Conservation (phyloP, 352 stramenopile species). For the Aphanomyces invadans region DNA sequence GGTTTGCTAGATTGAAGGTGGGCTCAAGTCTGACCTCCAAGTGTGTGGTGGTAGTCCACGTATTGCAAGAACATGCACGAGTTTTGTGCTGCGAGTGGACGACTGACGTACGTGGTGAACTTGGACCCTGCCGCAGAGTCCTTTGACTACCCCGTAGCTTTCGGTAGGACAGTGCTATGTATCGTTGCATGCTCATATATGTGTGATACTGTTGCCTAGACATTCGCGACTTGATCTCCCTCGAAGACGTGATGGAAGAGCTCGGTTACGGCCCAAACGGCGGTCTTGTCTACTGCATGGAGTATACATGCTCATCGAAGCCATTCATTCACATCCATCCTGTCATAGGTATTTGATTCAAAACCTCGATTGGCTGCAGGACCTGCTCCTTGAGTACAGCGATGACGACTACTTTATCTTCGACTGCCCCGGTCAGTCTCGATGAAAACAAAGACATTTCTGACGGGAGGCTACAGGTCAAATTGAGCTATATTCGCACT, state of each 20-base stretch:
- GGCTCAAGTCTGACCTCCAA: background rate
- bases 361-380: constrained; percentile 94
- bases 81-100: constrained; percentile 74
- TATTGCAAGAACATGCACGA: constrained; percentile 93
- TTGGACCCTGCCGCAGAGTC: constrained; percentile 92
- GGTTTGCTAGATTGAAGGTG: constrained; percentile 29
- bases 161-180: constrained; percentile 52
- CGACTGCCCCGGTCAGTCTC: constrained; percentile 91
- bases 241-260: constrained; percentile 97
- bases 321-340: no score
- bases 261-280: constrained; percentile 97
- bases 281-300: constrained; percentile 98
- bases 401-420: constrained; percentile 98
- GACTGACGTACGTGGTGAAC: constrained; percentile 94
- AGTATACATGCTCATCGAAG: no score
- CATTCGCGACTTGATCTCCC: constrained; percentile 92
- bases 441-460: no score
- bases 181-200: constrained; percentile 20
- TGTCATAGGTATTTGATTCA: constrained; percentile 73
- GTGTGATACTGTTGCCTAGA: constrained; percentile 36
- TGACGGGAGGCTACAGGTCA: constrained; percentile 43
- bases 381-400: constrained; percentile 85
- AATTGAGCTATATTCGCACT: constrained; percentile 88
- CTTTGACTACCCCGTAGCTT: constrained; percentile 83
- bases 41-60: constrained; percentile 55